These are phyloP conservation scores for Gossypium herbaceum DNA, from an alignment of 345 rosid genomes.

Conservation along the genomic window DNA sequence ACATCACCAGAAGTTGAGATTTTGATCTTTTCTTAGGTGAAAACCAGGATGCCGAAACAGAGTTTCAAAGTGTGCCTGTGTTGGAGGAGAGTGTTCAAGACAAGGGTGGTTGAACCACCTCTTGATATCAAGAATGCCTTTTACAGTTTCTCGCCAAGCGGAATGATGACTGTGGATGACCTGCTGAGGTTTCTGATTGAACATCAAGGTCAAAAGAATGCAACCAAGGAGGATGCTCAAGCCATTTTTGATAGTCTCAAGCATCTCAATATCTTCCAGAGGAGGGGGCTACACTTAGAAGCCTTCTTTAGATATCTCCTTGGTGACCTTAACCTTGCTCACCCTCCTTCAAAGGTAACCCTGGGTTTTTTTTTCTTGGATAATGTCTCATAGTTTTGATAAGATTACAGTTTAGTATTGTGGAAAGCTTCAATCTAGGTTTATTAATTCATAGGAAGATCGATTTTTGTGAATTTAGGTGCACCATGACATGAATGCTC, in stretches of 20 bases:
- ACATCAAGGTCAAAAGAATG: slow-evolving; percentile 33
- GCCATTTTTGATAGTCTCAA: slow-evolving; percentile 43
- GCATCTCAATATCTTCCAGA: slow-evolving; percentile 48
- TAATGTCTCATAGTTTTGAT: background rate
- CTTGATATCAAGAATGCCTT: slow-evolving; percentile 33
- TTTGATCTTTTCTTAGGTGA: background rate
- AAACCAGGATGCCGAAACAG: slow-evolving; percentile 8
- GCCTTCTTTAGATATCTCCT: slow-evolving; percentile 54
- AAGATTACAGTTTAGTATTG: background rate
- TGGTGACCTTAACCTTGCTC: slow-evolving; percentile 40
- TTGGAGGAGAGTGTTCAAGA: slow-evolving; percentile 45
- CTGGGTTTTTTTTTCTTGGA: background rate
- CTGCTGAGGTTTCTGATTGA: slow-evolving; percentile 39
- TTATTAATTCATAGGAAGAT: no score
- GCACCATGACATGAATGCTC: slow-evolving; percentile 64
- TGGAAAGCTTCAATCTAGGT: background rate
- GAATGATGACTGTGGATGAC: slow-evolving; percentile 36
- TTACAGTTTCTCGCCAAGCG: slow-evolving; percentile 33
- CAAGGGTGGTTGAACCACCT: slow-evolving; percentile 38
- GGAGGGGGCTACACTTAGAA: slow-evolving; percentile 44
- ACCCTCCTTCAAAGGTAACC: slow-evolving; percentile 29
- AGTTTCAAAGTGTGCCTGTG: slow-evolving; percentile 44
- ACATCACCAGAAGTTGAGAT: no score
- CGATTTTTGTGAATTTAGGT: slow-evolving; percentile 32
- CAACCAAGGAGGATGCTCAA: slow-evolving; percentile 41